Evolutionary conservation across 140 eudicot genomes (phyloP).

Genomic region (Artemisia princeps): DNA sequence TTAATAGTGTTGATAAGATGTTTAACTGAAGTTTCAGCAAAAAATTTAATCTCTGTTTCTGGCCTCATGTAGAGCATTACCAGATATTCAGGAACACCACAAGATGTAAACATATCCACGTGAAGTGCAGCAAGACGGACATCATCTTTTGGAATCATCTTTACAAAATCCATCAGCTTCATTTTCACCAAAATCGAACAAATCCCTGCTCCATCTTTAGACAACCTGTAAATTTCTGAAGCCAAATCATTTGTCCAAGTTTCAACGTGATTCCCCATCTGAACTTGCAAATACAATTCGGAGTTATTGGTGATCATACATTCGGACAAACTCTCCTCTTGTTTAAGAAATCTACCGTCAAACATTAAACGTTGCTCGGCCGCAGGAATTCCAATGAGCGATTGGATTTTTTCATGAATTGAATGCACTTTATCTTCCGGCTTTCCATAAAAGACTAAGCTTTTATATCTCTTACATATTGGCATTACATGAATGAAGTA

Average conservation of each 20-base stretch:
- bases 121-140: constrained; percentile 19
- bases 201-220: constrained; percentile 1
- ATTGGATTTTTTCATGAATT: constrained; percentile 31
- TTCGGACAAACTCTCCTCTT: constrained; percentile 41
- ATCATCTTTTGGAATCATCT: constrained; percentile 12
- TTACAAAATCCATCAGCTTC: constrained; percentile 26
- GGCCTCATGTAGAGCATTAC: constrained; percentile 45
- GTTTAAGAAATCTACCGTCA: constrained; percentile 42
- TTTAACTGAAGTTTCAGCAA: constrained; percentile 35
- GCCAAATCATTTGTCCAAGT: constrained; percentile 39
- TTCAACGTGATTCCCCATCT: constrained; percentile 42
- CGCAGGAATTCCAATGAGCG: constrained; percentile 33
- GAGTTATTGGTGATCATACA: constrained; percentile 38
- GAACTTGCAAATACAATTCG: constrained; percentile 37
- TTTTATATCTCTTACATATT: constrained; percentile 4
- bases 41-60: constrained; percentile 12
- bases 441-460: constrained; percentile 36
- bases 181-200: constrained; percentile 10
- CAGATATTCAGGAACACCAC: constrained; percentile 39
- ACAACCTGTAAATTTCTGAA: constrained; percentile 20
- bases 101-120: constrained; percentile 38
- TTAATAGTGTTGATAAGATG: constrained; percentile 20
- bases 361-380: constrained; percentile 43
- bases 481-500: constrained; percentile 44
- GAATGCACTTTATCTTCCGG: constrained; percentile 31